Percentiles rank a stretch among this genome's conserved stretches.
phyloP scores from a whole-genome alignment of 2,329 filamentous ascomycete species.

The Phyllosticta citrichinensis region DNA sequence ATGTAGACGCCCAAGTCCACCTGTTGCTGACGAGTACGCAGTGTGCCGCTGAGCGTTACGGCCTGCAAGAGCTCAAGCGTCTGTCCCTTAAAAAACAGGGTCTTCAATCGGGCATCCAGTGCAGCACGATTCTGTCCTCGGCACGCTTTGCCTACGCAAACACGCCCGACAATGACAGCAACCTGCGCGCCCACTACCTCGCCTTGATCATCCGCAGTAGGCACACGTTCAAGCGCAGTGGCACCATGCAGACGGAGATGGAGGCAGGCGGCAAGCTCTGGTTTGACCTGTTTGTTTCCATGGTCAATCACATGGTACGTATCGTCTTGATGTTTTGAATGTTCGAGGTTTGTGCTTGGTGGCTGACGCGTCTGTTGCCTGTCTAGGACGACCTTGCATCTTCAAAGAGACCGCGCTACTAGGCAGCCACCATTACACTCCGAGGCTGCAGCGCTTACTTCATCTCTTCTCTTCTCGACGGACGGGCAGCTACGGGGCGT shows the following conservation, averaged over 20 bases:
- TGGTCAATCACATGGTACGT: slow-evolving; percentile 76
- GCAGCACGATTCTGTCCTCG: slow-evolving; percentile 73
- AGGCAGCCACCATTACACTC: neutral
- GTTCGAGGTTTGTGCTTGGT: neutral
- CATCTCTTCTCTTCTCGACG: neutral
- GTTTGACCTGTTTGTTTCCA: slow-evolving; percentile 87
- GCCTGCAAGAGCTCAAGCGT: slow-evolving; percentile 73
- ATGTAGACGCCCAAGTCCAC: no score
- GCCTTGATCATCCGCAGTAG: slow-evolving; percentile 84
- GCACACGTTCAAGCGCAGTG: slow-evolving; percentile 82
- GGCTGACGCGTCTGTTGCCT: neutral
- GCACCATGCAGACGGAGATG: slow-evolving; percentile 95
- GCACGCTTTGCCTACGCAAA: slow-evolving; percentile 85
- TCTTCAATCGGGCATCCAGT: slow-evolving; percentile 73
- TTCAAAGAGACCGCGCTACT: neutral
- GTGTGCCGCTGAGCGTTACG: slow-evolving; percentile 77
- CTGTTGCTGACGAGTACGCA: slow-evolving; percentile 14
- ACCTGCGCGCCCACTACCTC: slow-evolving; percentile 80
- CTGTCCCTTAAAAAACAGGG: slow-evolving; percentile 82
- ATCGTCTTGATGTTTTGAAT: neutral
- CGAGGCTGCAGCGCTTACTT: neutral
- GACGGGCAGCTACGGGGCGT: neutral
- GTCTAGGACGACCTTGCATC: neutral
- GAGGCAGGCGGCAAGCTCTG: slow-evolving; percentile 77
- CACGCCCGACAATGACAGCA: slow-evolving; percentile 84